phyloP scores from a whole-genome alignment of 805 yeast species.

The Vanderwaltozyma polyspora region DNA sequence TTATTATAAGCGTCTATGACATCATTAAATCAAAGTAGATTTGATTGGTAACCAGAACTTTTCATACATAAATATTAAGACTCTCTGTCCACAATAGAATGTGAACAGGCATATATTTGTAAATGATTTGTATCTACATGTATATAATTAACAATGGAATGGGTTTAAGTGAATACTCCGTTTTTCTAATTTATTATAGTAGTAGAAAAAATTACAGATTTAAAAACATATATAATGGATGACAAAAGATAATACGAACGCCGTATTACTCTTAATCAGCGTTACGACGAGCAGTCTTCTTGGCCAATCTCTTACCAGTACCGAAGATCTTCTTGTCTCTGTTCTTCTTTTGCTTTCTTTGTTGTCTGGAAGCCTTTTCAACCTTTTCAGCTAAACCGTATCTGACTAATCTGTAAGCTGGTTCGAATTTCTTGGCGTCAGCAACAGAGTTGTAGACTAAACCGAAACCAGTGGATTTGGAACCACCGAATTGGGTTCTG shows the following conservation, averaged over 20 bases:
- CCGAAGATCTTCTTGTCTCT: slow-evolving; percentile 98
- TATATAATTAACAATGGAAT: too few species aligned
- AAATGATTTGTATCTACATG: too few species aligned
- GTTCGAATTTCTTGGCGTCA: slow-evolving; percentile 97
- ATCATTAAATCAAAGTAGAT: too few species aligned
- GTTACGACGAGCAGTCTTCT: slow-evolving; percentile 82
- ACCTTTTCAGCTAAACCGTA: slow-evolving; percentile 93
- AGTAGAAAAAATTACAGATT: slow-evolving; percentile 4
- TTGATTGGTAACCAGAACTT: too few species aligned
- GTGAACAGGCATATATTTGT: too few species aligned
- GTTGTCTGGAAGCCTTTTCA: slow-evolving; percentile 98
- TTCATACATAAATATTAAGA: too few species aligned
- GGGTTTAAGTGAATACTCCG: too few species aligned
- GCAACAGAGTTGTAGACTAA: slow-evolving; percentile 95
- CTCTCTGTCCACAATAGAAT: too few species aligned
- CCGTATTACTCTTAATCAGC: slow-evolving; percentile 45
- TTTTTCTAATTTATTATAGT: slow-evolving; percentile 4
- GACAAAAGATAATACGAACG: not conserved
- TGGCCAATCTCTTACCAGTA: slow-evolving; percentile 91
- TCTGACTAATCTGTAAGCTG: slow-evolving; percentile 98
- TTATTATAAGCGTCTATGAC: too few species aligned
- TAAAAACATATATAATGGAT: slow-evolving; percentile 4
- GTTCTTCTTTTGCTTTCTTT: slow-evolving; percentile 99
- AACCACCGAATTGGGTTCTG: slow-evolving; percentile 99
- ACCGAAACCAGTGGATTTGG: slow-evolving; percentile 98